These are phyloP conservation scores for Aspergillus pseudoglaucus DNA, from an alignment of 2,329 filamentous ascomycete species.

Conservation along the genomic window DNA sequence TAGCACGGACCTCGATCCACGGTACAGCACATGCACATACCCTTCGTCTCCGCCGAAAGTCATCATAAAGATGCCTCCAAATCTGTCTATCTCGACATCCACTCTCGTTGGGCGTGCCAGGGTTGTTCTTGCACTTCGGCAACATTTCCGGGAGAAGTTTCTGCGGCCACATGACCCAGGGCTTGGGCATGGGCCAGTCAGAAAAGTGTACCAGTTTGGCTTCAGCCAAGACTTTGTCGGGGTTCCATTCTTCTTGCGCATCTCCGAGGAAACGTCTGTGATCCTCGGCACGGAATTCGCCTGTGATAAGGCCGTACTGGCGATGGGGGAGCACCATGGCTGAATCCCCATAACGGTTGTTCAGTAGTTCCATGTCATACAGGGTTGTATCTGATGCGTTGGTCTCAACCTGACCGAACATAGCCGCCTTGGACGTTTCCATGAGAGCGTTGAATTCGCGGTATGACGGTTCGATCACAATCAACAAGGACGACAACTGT, in stretches of 20 bases:
- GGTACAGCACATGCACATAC: not conserved
- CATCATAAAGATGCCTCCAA: slow-evolving; percentile 33
- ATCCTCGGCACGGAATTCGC: slow-evolving; percentile 54
- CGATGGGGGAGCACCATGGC: slow-evolving; percentile 60
- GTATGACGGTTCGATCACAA: slow-evolving; percentile 55
- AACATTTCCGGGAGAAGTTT: slow-evolving; percentile 25
- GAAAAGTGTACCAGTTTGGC: slow-evolving; percentile 65
- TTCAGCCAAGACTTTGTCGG: slow-evolving; percentile 49
- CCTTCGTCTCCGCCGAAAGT: slow-evolving; percentile 28
- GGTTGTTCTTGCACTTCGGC: slow-evolving; percentile 28
- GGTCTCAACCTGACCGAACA: slow-evolving; percentile 21
- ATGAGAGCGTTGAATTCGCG: slow-evolving; percentile 38
- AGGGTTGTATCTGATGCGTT: slow-evolving; percentile 13
- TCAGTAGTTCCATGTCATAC: slow-evolving; percentile 64
- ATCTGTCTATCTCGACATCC: slow-evolving; percentile 32
- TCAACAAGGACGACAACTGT: slow-evolving; percentile 54
- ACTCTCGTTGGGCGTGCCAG: slow-evolving; percentile 29
- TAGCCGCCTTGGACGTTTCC: slow-evolving; percentile 18
- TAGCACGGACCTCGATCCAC: slow-evolving; percentile 1
- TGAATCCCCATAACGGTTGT: slow-evolving; percentile 53
- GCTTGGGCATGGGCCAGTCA: slow-evolving; percentile 65
- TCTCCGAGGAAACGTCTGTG: slow-evolving; percentile 48
- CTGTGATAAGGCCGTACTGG: slow-evolving; percentile 54
- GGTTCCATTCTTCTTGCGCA: slow-evolving; percentile 52
- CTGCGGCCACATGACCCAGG: slow-evolving; percentile 46